A percentile compares a stretch with the other conserved stretches of the same genome.
Evolutionary conservation across 1,284 basidiomycete genomes (phyloP).

Genomic region (Dichomitus squalens): DNA sequence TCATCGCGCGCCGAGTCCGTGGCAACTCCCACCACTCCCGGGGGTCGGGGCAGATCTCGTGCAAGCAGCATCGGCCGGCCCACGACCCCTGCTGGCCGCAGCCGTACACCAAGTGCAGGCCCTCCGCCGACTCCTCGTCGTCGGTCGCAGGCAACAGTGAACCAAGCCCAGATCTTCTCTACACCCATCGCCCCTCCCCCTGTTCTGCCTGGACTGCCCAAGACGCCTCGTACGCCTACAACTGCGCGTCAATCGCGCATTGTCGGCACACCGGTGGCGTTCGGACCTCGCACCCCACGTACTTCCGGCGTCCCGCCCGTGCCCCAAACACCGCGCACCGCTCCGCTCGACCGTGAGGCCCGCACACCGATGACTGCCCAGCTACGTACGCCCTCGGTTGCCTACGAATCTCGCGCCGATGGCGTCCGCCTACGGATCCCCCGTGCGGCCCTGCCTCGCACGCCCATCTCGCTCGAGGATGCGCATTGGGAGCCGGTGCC

Average conservation of each 20-base stretch:
- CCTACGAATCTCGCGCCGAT: too few species aligned
- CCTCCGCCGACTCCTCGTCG: conserved; percentile 5
- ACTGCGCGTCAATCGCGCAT: conserved; percentile 13
- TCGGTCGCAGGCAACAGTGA: conserved; percentile 2
- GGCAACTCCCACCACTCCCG: neutral
- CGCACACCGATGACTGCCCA: neutral
- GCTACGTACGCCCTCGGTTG: too few species aligned
- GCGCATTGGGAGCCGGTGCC: conserved; percentile 14
- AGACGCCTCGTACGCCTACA: conserved; percentile 17
- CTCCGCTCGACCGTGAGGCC: neutral
- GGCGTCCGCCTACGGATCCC: conserved; percentile 9
- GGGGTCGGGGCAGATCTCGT: neutral
- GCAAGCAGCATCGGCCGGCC: neutral
- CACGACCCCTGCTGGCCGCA: conserved; percentile 1
- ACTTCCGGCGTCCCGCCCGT: neutral
- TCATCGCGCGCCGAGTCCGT: neutral
- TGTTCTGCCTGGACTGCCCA: conserved; percentile 5
- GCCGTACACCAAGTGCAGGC: neutral
- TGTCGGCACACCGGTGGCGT: neutral
- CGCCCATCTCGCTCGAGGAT: conserved; percentile 23
- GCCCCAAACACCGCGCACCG: neutral
- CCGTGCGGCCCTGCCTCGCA: conserved; percentile 13
- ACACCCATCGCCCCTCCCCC: neutral
- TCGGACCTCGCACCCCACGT: neutral
- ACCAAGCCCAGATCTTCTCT: conserved; percentile 9